Evolutionary conservation across 164 flowering plant genomes (phyloP).

Genomic region (Houttuynia cordata): DNA sequence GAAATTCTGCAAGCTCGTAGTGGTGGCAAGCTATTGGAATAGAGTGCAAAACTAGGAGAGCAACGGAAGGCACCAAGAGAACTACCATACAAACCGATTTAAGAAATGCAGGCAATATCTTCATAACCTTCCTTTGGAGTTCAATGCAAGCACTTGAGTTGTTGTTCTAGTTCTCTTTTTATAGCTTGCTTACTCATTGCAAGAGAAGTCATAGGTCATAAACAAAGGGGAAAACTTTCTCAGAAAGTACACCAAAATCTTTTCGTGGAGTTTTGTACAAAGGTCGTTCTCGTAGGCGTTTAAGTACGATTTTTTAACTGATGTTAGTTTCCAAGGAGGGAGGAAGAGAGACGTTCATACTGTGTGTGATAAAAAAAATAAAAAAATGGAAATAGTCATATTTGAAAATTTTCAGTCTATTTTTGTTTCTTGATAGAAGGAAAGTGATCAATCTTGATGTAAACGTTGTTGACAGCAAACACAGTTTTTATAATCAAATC

Average conservation of each 20-base stretch:
- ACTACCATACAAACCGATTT: background rate
- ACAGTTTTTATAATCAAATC: too few relatives aligned
- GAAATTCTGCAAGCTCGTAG: background rate
- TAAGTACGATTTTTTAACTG: too few relatives aligned
- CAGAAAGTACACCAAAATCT: constrained; percentile 1
- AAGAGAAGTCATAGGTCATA: background rate
- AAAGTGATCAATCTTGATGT: too few relatives aligned
- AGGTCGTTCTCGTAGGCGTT: background rate
- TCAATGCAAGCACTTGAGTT: background rate
- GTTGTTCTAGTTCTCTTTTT: background rate
- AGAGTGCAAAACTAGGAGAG: background rate
- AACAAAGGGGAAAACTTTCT: background rate
- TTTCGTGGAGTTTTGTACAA: background rate
- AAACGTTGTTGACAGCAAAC: too few relatives aligned
- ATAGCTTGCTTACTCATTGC: background rate
- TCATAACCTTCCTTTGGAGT: background rate
- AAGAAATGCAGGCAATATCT: background rate
- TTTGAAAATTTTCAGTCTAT: too few relatives aligned
- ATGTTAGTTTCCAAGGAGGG: background rate
- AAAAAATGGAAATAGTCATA: too few relatives aligned
- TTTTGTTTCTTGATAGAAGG: too few relatives aligned
- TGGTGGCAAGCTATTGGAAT: background rate
- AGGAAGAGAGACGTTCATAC: background rate
- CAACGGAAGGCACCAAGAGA: background rate
- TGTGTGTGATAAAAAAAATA: too few relatives aligned